A percentile compares a stretch with the other conserved stretches of the same genome.
These are phyloP conservation scores for Plasmodium gallinaceum DNA, from an alignment of 169 alveolate genomes.

Conservation along the genomic window DNA sequence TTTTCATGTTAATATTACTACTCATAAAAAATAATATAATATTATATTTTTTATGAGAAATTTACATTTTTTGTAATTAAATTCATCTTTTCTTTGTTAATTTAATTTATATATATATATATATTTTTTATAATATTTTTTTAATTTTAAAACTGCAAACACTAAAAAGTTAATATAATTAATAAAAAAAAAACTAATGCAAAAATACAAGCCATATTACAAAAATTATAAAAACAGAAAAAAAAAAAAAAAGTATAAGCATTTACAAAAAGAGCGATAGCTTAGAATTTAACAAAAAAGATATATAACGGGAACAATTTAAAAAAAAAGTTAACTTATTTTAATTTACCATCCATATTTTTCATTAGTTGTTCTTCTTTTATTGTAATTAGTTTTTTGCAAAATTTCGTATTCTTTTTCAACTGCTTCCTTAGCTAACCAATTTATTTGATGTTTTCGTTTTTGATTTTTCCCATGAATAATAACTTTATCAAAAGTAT, in stretches of 20 bases:
- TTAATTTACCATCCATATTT: constrained; percentile 88
- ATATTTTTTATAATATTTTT: too few species aligned
- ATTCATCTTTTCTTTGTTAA: too few species aligned
- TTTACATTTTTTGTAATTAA: too few species aligned
- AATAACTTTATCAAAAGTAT: constrained; percentile 69
- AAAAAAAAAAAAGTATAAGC: not conserved
- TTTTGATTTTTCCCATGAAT: constrained; percentile 73
- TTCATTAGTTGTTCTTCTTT: constrained; percentile 87
- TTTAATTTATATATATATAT: too few species aligned
- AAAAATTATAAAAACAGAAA: not conserved
- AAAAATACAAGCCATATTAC: not conserved
- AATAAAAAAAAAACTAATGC: too few species aligned
- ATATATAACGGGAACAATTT: not conserved
- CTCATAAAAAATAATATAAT: too few species aligned
- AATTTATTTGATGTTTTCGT: constrained; percentile 85
- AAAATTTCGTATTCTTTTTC: constrained; percentile 88
- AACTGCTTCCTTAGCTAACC: constrained; percentile 91
- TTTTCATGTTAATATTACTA: too few species aligned
- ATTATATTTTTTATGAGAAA: too few species aligned
- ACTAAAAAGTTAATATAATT: too few species aligned
- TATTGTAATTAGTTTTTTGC: constrained; percentile 84
- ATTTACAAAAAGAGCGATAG: too few species aligned
- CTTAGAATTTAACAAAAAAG: too few species aligned
- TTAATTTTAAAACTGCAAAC: too few species aligned
- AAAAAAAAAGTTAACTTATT: not conserved